A percentile compares a stretch with the other conserved stretches of the same genome.
Conservation (phyloP, 441 rosid genomes). For the Corymbia citriodora region DNA sequence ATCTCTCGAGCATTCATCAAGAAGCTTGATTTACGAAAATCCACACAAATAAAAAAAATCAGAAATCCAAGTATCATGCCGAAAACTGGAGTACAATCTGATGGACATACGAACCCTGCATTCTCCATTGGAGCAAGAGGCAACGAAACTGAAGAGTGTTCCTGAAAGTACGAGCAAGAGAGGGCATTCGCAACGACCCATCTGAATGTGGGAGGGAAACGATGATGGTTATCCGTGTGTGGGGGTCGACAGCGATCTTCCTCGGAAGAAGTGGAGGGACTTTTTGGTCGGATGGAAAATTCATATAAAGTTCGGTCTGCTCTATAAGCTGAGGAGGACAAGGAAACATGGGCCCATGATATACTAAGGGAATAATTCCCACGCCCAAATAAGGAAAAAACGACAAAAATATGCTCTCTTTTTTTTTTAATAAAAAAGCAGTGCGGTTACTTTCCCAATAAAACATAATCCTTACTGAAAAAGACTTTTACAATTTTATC, state of each 20-base stretch:
- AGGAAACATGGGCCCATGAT: not conserved
- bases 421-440: not conserved
- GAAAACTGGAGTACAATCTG: not conserved
- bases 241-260: not conserved
- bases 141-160: conserved; percentile 4
- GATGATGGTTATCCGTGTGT: not conserved
- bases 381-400: not conserved
- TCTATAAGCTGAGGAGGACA: not conserved
- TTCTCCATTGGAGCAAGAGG: conserved; percentile 28
- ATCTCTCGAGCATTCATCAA: not conserved
- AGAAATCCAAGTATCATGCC: not conserved
- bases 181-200: not conserved
- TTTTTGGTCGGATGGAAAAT: not conserved
- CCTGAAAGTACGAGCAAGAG: conserved; percentile 8
- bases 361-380: not conserved
- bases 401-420: not conserved
- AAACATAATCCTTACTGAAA: not conserved
- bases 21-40: not conserved
- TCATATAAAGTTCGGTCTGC: not conserved
- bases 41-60: not conserved
- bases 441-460: not conserved
- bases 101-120: conserved; percentile 24
- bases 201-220: not conserved
- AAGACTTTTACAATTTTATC: no score
- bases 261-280: not conserved